These are phyloP conservation scores for Dichomitus squalens DNA, from an alignment of 1,284 basidiomycete genomes.

Conservation along the genomic window DNA sequence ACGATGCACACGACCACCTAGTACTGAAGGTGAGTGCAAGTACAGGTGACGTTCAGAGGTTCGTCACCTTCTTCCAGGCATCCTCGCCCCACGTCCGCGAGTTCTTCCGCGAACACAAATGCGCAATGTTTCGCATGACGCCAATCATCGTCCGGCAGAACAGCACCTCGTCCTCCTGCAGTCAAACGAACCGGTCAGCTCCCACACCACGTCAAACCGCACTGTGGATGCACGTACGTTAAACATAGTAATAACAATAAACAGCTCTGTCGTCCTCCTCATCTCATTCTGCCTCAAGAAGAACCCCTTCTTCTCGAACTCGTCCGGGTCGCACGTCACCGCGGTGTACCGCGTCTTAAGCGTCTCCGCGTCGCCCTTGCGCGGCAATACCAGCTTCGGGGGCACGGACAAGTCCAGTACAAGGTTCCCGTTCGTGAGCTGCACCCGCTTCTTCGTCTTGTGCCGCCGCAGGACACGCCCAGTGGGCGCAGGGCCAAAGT, in stretches of 20 bases:
- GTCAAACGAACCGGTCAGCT: background rate
- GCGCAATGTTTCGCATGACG: slow-evolving; percentile 90
- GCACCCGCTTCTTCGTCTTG: slow-evolving; percentile 72
- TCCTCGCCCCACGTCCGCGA: slow-evolving; percentile 96
- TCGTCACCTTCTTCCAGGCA: slow-evolving; percentile 90
- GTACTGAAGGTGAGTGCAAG: background rate
- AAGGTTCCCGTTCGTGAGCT: slow-evolving; percentile 83
- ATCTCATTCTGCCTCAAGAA: slow-evolving; percentile 85
- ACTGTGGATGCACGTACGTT: slow-evolving; percentile 59
- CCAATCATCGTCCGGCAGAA: slow-evolving; percentile 96
- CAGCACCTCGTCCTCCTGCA: slow-evolving; percentile 90
- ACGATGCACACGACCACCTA: slow-evolving; percentile 96
- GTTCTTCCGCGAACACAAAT: slow-evolving; percentile 92
- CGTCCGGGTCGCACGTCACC: slow-evolving; percentile 92
- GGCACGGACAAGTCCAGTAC: slow-evolving; percentile 87
- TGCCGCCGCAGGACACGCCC: slow-evolving; percentile 78
- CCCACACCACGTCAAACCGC: background rate
- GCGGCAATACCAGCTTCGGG: slow-evolving; percentile 81
- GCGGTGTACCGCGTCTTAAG: slow-evolving; percentile 85
- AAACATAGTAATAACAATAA: slow-evolving; percentile 97
- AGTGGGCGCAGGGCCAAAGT: slow-evolving; percentile 85
- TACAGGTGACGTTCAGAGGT: background rate
- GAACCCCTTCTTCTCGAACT: slow-evolving; percentile 84
- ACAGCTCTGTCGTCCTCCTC: slow-evolving; percentile 86
- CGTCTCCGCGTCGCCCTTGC: slow-evolving; percentile 84